Base-by-base conservation (phyloP, 1,284 basidiomycete species). In the Neolentinus lepideus region DNA sequence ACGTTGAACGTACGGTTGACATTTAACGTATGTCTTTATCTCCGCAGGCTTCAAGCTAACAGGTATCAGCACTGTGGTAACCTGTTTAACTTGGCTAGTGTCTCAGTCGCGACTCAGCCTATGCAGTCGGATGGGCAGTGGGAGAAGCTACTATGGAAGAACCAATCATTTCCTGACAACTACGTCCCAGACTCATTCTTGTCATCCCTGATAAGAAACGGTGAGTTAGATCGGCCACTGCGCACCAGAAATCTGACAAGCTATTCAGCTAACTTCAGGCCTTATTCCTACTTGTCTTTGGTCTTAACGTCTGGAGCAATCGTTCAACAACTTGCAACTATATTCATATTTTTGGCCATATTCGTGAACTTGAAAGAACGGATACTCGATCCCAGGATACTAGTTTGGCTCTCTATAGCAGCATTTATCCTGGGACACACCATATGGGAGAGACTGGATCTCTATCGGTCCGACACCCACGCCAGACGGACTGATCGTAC, bases 91-190 rank as follows among this genome's bases (percentile, higher is more conserved):
- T n/a, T n/a, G n/a, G n/a, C n/a, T n/a, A n/a, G n/a, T n/a, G n/a
- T n/a, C n/a, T n/a, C n/a, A n/a, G n/a, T n/a, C n/a, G n/a, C n/a
- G n/a, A n/a, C n/a, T n/a, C n/a, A n/a, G n/a, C 33, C 38, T 31
- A 52, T 59, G 60, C 26, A 68, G 67, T 60, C 62, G 55, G 57
- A 51, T 55, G 60, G 58, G 50, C 63, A 72, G 61, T 96, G 92
- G 90, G 82, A 87, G 66, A 90, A 86, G 65, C 77, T 90, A n/a
- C 80, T 98, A 19, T 97, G 93, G 92, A 85, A 85, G 66, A 74
- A 70, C 58, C 89, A 90, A 65, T 74, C 80, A 3, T 90, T 80
- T 66, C 84, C 90, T 14, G 94, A 97, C 71, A 94, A 95, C 68
- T 84, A 93, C 71, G 87, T 97, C 53, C 88, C 90, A 10, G 71